Base-by-base conservation (phyloP, 352 stramenopile species). In the Pythium coloratum region DNA sequence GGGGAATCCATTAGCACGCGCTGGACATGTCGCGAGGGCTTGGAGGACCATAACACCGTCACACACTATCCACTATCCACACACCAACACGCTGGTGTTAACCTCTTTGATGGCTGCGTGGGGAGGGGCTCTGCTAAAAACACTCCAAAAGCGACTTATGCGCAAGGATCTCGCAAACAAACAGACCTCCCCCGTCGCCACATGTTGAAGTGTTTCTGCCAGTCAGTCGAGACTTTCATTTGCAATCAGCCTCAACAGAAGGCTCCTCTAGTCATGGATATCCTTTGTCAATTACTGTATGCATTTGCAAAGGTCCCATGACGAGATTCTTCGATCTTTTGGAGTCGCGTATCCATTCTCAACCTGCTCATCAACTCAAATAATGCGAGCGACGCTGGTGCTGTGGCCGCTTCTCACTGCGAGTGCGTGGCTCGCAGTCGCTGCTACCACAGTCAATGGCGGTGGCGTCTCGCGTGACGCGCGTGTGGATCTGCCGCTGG, bases 271-370 rank as follows among this genome's bases (percentile, higher is more conserved):
- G 12, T 5, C 30, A 18, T 5, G 7, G n/a, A 53, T 53, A 53
- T 12, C 8, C 46, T 53, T 32, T 16, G 14, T 50, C 30, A 6
- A 30, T 7, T 6, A 14, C 2, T 50, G 34, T 13, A 40, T 40
- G 7, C 7, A 40, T 13, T 40, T 10, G 7, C 34, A 40, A 12
- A 50, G 14, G 14, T 53, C 20, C 3, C 20, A 24, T 7, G 12
- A 36, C 55, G n/a, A 42, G 12, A 34, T 60, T n/a, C 28, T 72
- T 72, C 66, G 66, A 72, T 72, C 66, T 72, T 72, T 72, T 67
- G 53, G 32, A 59, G 32, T 2, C 42, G 62, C 33, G 24, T 42
- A 36, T 50, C 16, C 42, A 36, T n/a, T 34, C 49, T 42, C 18
- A 30, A n/a, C 30, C 18, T 2, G 10, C 5, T 18, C 38, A 44